These are phyloP conservation scores for Pseudogymnoascus sp. DNA, from an alignment of 2,329 filamentous ascomycete species.

Conservation along the genomic window DNA sequence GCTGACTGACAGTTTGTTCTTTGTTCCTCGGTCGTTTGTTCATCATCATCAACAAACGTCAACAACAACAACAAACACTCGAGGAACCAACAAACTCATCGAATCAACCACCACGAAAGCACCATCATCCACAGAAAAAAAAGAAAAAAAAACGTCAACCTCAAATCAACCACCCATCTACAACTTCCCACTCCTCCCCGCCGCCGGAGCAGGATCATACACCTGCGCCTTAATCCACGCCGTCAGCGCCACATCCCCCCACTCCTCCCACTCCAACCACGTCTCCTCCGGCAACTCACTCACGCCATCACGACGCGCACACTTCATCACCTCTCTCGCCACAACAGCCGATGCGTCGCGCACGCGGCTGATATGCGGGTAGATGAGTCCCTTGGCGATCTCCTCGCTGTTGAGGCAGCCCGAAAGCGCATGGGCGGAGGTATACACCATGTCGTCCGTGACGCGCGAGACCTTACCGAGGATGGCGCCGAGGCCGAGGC, in stretches of 20 bases:
- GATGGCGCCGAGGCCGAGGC: conserved; percentile 88
- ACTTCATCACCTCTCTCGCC: conserved; percentile 86
- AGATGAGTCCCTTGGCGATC: conserved; percentile 74
- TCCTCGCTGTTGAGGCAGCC: conserved; percentile 74
- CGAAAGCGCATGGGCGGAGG: conserved; percentile 73
- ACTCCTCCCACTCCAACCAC: conserved; percentile 66
- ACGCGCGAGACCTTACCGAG: conserved; percentile 78
- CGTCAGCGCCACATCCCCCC: conserved; percentile 55
- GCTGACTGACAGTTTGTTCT: neutral
- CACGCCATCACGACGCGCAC: conserved; percentile 75
- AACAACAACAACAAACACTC: neutral
- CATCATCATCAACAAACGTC: neutral
- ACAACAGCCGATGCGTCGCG: conserved; percentile 82
- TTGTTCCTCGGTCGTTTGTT: neutral
- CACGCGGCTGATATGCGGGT: conserved; percentile 85
- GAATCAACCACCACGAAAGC: neutral
- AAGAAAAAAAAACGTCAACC: neutral
- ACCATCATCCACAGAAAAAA: neutral
- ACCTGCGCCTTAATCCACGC: conserved; percentile 52
- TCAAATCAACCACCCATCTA: conserved; percentile 13
- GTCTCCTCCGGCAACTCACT: conserved; percentile 59
- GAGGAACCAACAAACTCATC: neutral
- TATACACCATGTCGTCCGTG: conserved; percentile 96
- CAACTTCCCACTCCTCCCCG: conserved; percentile 13
- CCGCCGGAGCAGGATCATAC: conserved; percentile 43